phyloP scores from a whole-genome alignment of 2,329 filamentous ascomycete genomes.

The Ceratocystis variospora region DNA sequence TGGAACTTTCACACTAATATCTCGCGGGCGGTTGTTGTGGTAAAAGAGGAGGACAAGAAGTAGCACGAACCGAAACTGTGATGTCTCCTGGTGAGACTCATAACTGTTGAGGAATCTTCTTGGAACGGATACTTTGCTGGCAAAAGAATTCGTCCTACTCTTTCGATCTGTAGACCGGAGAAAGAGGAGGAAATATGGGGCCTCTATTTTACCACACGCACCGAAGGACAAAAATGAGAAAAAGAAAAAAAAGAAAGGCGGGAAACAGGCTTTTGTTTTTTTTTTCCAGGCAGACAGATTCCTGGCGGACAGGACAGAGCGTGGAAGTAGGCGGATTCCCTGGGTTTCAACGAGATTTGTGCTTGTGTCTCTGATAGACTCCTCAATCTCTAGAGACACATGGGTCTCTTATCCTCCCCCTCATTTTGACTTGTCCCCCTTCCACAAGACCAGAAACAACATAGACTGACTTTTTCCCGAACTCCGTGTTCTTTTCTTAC shows the following conservation, averaged over 20 bases:
- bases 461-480: constrained; percentile 16
- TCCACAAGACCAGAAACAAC: constrained; percentile 10
- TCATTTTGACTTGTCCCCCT: not conserved
- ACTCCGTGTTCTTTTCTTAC: constrained; percentile 5
- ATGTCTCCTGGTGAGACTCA: not conserved
- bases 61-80: not conserved
- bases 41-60: constrained; percentile 9
- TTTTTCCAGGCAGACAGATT: constrained; percentile 11
- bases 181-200: not conserved
- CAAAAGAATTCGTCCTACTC: not conserved
- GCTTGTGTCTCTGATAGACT: not conserved
- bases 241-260: not conserved
- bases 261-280: constrained; percentile 3
- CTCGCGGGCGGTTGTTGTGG: constrained; percentile 10
- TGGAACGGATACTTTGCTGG: not conserved
- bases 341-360: not conserved
- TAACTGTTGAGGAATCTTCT: not conserved
- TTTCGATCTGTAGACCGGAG: constrained; percentile 3
- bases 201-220: constrained; percentile 2
- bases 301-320: not conserved
- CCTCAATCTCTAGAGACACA: not conserved
- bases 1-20: constrained; percentile 16
- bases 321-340: not conserved
- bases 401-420: not conserved
- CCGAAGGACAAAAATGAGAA: not conserved